Evolutionary conservation across 2,329 filamentous ascomycete genomes (phyloP).

Genomic region (Fusarium sp.): DNA sequence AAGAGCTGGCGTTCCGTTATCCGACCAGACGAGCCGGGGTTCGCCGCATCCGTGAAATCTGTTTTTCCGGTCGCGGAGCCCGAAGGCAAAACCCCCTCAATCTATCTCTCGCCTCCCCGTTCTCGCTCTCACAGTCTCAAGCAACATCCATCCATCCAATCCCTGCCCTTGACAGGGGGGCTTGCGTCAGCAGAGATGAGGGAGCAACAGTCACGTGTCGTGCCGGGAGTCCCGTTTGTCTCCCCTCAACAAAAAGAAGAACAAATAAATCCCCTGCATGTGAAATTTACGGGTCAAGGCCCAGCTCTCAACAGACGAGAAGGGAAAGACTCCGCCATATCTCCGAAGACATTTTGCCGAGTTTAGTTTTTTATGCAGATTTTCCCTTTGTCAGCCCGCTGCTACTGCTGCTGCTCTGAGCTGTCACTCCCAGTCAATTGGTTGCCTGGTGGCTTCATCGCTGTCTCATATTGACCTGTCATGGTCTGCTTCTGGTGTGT

Average conservation of each 20-base stretch:
- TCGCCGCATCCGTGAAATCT: conserved; percentile 22
- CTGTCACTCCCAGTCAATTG: not conserved
- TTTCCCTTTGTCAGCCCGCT: conserved; percentile 1
- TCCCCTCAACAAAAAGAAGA: conserved; percentile 31
- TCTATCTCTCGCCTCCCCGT: not conserved
- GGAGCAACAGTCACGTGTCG: conserved; percentile 25
- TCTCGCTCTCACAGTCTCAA: not conserved
- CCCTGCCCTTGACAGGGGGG: conserved; percentile 22
- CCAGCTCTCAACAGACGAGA: conserved; percentile 25
- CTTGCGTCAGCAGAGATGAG: conserved; percentile 32
- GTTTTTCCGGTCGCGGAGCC: conserved; percentile 9
- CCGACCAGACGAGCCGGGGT: conserved; percentile 20
- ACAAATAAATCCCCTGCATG: conserved; percentile 23
- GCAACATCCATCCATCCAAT: conserved; percentile 12
- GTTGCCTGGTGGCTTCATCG: not conserved
- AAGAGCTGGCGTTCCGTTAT: conserved; percentile 42
- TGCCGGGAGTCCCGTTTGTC: conserved; percentile 25
- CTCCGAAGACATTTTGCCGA: conserved; percentile 24
- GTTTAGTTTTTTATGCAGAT: conserved; percentile 1
- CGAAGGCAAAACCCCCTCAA: not conserved
- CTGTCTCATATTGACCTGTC: conserved; percentile 6
- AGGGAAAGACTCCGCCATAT: conserved; percentile 30
- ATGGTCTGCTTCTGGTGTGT: conserved; percentile 3
- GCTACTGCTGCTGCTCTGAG: not conserved
- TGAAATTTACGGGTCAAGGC: conserved; percentile 7